Evolutionary conservation across 2,329 filamentous ascomycete genomes (phyloP).

Genomic region (Diaporthe caulivora): DNA sequence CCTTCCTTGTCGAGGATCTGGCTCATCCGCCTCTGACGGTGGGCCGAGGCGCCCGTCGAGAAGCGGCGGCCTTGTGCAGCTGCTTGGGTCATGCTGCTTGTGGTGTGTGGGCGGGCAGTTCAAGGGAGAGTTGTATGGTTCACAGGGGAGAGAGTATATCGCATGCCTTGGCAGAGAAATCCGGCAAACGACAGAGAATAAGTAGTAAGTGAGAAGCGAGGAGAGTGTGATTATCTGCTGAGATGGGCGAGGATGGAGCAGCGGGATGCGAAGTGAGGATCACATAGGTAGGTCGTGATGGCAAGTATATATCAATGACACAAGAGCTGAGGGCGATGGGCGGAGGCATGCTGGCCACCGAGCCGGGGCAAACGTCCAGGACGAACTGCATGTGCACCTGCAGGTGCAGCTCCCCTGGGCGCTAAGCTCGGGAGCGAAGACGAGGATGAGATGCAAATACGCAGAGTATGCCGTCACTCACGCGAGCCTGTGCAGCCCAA

Average conservation of each 20-base stretch:
- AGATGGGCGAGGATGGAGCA: background rate
- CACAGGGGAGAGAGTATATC: background rate
- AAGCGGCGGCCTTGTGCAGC: constrained; percentile 51
- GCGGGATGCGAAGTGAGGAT: background rate
- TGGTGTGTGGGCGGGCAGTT: background rate
- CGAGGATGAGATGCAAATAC: background rate
- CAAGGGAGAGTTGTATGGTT: background rate
- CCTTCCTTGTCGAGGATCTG: constrained; percentile 57
- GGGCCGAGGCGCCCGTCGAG: constrained; percentile 58
- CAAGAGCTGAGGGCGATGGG: background rate
- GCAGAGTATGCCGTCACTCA: background rate
- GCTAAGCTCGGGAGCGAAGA: background rate
- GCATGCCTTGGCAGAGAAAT: background rate
- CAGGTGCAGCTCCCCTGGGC: background rate
- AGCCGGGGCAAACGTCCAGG: background rate
- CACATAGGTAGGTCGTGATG: background rate
- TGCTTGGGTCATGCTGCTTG: constrained; percentile 33
- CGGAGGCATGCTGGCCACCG: background rate
- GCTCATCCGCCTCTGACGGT: constrained; percentile 62
- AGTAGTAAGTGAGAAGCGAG: background rate
- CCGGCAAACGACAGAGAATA: background rate
- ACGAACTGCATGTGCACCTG: background rate
- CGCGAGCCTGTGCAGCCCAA: background rate
- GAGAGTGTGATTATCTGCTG: background rate
- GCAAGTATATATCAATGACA: background rate